Percentiles rank a stretch among this genome's conserved stretches.
These are phyloP conservation scores for Neoscytalidium dimidiatum DNA, from an alignment of 2,329 filamentous ascomycete species.

Conservation along the genomic window DNA sequence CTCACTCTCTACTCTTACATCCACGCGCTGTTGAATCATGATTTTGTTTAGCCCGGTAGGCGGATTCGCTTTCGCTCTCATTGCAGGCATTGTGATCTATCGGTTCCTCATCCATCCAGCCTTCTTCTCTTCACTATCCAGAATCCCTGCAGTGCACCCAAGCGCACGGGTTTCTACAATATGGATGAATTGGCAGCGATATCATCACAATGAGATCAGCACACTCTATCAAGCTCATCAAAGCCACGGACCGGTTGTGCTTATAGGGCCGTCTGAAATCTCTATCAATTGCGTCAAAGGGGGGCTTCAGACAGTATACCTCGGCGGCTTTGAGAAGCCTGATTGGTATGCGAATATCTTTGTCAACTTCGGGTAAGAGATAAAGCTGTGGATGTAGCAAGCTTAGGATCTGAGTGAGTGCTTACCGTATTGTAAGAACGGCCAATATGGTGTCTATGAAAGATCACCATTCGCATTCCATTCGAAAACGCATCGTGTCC, in stretches of 20 bases:
- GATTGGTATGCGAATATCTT: background rate
- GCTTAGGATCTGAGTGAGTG: background rate
- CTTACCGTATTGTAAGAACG: slow-evolving; percentile 33
- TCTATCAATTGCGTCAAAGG: background rate
- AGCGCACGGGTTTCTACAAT: background rate
- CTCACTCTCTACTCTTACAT: background rate
- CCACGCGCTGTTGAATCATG: background rate
- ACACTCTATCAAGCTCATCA: background rate
- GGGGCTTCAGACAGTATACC: background rate
- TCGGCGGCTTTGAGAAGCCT: background rate
- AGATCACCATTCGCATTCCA: slow-evolving; percentile 61
- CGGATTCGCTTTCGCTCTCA: background rate
- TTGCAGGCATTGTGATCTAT: background rate
- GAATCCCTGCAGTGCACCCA: background rate
- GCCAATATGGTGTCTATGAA: slow-evolving; percentile 69
- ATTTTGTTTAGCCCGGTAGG: background rate
- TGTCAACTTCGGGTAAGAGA: background rate
- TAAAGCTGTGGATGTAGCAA: no score
- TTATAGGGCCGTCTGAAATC: background rate
- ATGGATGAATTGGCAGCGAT: slow-evolving; percentile 3
- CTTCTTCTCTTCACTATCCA: background rate
- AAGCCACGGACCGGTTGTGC: background rate
- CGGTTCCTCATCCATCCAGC: background rate
- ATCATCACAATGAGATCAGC: background rate
- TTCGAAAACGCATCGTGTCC: slow-evolving; percentile 72